phyloP scores from a whole-genome alignment of 2,329 filamentous ascomycete genomes.

The Tympanopsis confertula region DNA sequence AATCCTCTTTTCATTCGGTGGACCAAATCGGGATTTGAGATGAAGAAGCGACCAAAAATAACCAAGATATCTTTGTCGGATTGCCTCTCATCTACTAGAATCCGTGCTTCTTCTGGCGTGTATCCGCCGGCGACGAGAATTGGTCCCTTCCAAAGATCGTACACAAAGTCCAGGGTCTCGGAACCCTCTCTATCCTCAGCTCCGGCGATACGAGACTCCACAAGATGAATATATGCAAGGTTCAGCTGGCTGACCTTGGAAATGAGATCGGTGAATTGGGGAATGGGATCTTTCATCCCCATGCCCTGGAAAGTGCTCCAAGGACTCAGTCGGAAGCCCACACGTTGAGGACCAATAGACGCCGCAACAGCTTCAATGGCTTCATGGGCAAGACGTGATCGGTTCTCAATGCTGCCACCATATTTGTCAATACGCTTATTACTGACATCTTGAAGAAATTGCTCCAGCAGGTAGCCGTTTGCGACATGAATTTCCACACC shows the following conservation, averaged over 20 bases:
- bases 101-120: slow-evolving; percentile 9
- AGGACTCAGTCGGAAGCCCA: slow-evolving; percentile 41
- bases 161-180: slow-evolving; percentile 19
- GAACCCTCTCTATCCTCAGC: slow-evolving; percentile 20
- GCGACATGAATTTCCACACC: slow-evolving; percentile 25
- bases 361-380: slow-evolving; percentile 34
- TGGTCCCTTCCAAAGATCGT: slow-evolving; percentile 17
- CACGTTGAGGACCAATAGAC: slow-evolving; percentile 33
- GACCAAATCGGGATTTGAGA: slow-evolving; percentile 17
- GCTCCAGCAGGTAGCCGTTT: slow-evolving; percentile 37
- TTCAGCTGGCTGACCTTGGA: slow-evolving; percentile 33
- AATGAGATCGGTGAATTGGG: slow-evolving; percentile 43
- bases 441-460: slow-evolving; percentile 39
- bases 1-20: slow-evolving; percentile 13
- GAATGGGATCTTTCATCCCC: slow-evolving; percentile 40
- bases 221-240: slow-evolving; percentile 44
- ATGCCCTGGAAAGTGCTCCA: slow-evolving; percentile 45
- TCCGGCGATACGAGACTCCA: slow-evolving; percentile 35
- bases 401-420: slow-evolving; percentile 35
- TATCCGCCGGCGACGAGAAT: slow-evolving; percentile 16
- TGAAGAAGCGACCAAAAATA: slow-evolving; percentile 18
- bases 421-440: slow-evolving; percentile 43
- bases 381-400: slow-evolving; percentile 36
- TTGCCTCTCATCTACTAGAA: slow-evolving; percentile 15
- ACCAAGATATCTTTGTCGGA: slow-evolving; percentile 18